Percentiles rank a stretch among this genome's conserved stretches.
These are phyloP conservation scores for Fusarium torulosum DNA, from an alignment of 2,329 filamentous ascomycete genomes.

Conservation along the genomic window DNA sequence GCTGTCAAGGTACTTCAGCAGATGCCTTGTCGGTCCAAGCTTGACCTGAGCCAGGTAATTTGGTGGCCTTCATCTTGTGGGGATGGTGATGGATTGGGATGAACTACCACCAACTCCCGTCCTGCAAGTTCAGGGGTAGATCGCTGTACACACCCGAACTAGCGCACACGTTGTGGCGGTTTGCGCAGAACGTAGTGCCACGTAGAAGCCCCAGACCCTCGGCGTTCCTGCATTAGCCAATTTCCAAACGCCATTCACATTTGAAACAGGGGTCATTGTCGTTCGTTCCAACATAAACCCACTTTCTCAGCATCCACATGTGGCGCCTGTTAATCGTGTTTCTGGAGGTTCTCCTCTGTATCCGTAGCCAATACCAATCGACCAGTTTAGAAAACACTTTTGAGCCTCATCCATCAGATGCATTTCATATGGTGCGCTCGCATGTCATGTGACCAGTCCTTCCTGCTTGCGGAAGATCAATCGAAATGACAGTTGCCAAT, in stretches of 20 bases:
- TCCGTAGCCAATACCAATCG: constrained; percentile 16
- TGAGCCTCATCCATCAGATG: constrained; percentile 26
- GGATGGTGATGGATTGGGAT: constrained; percentile 41
- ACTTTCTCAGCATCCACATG: constrained; percentile 30
- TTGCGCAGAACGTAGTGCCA: constrained; percentile 42
- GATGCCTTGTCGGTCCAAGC: constrained; percentile 31
- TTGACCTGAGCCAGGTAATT: constrained; percentile 34
- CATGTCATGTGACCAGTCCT: constrained; percentile 39
- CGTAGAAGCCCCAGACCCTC: constrained; percentile 44
- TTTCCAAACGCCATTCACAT: constrained; percentile 41
- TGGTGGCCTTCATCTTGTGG: constrained; percentile 40
- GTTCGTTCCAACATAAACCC: constrained; percentile 34
- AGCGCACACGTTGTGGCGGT: constrained; percentile 46
- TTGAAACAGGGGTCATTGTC: constrained; percentile 49
- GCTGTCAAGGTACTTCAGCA: constrained; percentile 14
- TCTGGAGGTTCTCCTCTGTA: constrained; percentile 6
- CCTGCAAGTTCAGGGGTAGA: constrained; percentile 44
- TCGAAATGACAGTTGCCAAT: constrained; percentile 15
- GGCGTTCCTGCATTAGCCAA: constrained; percentile 51
- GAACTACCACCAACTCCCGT: constrained; percentile 46
- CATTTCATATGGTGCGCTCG: constrained; percentile 6
- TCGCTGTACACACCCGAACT: constrained; percentile 33
- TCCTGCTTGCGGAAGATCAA: constrained; percentile 6
- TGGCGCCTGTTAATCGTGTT: constrained; percentile 19
- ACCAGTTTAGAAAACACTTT: constrained; percentile 14